Evolutionary conservation across 805 yeast species (phyloP), one percentile per base, ranked within the genome.

Genomic region (Maudiozyma bulderi): DNA sequence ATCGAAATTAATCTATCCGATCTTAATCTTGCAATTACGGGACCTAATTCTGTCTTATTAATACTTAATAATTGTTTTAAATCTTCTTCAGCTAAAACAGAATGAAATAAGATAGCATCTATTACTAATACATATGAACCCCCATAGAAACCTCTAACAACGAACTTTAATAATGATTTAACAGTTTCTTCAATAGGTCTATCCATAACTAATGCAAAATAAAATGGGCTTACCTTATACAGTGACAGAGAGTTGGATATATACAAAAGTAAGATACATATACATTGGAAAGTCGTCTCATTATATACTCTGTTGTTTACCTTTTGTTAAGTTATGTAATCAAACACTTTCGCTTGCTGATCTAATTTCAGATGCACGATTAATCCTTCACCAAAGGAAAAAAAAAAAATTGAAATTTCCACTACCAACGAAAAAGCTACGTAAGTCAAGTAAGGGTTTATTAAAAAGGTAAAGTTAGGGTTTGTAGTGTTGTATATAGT

Each of bases 51-150:
- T 59, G 91, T 91, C 48, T 89, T 76, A 56, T 87, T 88, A 56
- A 93, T 81, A 20, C 93, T 90, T 43, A 91, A 72, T 47, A 93
- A 72, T 59, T 79, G 82, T 32, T 85, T 78, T 61, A 93, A 72
- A 67, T 93, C 99, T 53, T 91, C 97, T 66, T 93, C 99, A 15
- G 90, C 84, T 32, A 91, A 74, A 8, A 91, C 96, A 13, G 90
- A 83, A 66, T 91, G 99, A 58, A 84, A 77, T 39, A 91, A 67
- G 6, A 91, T 71, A 1, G 97, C 96, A 66, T 91, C 99, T 54
- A 93, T 65, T 8, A 91, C 82, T 43, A 91, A 74, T 40, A 90
- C 82, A 56, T 85, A 85, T n/a, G 86, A 83, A 33, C 82, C 80
- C 35, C 87, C 82, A 62, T 90, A 93, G 68, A 91, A 93, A 14